Evolutionary conservation across 2,329 filamentous ascomycete genomes (phyloP).

Genomic region (Aspergillus candidus): DNA sequence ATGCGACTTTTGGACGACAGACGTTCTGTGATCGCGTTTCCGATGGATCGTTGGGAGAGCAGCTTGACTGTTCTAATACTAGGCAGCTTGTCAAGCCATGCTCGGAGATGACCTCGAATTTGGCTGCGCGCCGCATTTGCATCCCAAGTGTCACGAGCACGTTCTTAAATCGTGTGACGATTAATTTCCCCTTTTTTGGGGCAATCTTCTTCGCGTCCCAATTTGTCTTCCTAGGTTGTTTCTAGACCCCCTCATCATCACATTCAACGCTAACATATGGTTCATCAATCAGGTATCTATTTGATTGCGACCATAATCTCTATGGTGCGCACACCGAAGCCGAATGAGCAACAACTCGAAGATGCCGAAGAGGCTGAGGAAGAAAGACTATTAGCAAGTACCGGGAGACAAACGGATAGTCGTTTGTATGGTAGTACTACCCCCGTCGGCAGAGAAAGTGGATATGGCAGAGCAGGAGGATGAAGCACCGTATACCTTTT

Average conservation of each 20-base stretch:
- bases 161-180: conserved; percentile 83
- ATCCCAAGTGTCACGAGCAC: conserved; percentile 87
- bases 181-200: conserved; percentile 95
- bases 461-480: conserved; percentile 2
- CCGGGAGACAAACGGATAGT: conserved; percentile 72
- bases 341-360: conserved; percentile 71
- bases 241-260: neutral
- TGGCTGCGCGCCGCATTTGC: conserved; percentile 72
- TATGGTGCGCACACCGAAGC: conserved; percentile 70
- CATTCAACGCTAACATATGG: neutral
- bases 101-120: conserved; percentile 66
- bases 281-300: conserved; percentile 53
- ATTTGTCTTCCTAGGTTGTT: conserved; percentile 70
- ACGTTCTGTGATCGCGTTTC: conserved; percentile 78
- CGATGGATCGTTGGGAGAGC: conserved; percentile 51
- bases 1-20: conserved; percentile 88
- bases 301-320: conserved; percentile 72
- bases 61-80: conserved; percentile 65
- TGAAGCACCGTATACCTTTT: neutral
- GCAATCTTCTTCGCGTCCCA: conserved; percentile 94
- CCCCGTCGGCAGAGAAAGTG: conserved; percentile 29
- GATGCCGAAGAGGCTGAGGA: conserved; percentile 90
- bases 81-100: conserved; percentile 71
- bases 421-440: conserved; percentile 86
- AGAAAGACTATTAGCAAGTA: conserved; percentile 80